Base-by-base conservation (phyloP, 2,329 filamentous ascomycete species). In the Zymoseptoria tritici region DNA sequence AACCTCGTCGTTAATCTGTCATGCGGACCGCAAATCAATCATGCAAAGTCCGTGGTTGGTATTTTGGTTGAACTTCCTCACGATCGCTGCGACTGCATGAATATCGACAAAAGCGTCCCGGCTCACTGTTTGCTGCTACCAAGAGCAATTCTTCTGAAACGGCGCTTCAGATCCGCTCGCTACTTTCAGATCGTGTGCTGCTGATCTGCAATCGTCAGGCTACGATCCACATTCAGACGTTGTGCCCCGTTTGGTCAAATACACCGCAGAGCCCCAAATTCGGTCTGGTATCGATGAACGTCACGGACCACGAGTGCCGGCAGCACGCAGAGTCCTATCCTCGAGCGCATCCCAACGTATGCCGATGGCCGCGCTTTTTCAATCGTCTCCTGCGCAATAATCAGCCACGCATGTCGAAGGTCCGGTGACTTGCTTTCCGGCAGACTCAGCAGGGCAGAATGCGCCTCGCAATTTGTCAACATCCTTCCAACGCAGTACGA, bases 381-480 rank as follows among this genome's bases (percentile, higher is more conserved):
- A 13, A 46, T n/a, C 36, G 5, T 46, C 62, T 58, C 54, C 60
- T 60, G 64, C 62, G 53, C 53, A 49, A 64, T 59, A 55, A 57
- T 57, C 55, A 56, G 57, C 57, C 49, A 56, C 55, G 56, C 58
- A 60, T 52, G 24, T 26, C 11, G 54, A 36, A 56, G 59, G 55
- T 57, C 62, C 55, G 55, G 57, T 63, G 62, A 57, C 57, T 52
- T 63, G 24, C 22, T 52, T 46, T 36, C 19, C 52, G 49, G n/a
- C 49, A 49, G 49, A 50, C 54, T 57, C 24, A 49, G 36, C 52
- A 31, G 55, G 55, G 59, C 52, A 56, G 42, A 20, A 55, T 49
- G 54, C 51, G 56, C 29, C 36, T 46, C 36, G 36, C 20, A 60
- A 64, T 64, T 64, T 66, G 64, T 66, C 64, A 66, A 57, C 29